Percentiles rank a stretch among this genome's conserved stretches.
phyloP scores from a whole-genome alignment of 129 eudicot genomes.

The Centrapalus pauciflorus region DNA sequence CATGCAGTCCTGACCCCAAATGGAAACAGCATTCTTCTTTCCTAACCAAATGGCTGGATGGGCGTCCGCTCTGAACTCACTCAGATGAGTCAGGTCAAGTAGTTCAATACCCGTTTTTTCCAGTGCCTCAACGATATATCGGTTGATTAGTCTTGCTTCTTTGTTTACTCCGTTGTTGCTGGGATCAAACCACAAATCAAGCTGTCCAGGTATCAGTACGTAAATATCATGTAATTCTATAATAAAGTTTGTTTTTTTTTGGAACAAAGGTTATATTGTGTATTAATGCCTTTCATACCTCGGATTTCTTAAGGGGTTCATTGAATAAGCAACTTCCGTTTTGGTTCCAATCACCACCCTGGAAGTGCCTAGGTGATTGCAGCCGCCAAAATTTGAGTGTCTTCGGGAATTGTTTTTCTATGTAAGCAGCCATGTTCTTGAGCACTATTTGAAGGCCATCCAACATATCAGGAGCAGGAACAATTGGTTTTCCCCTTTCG shows the following conservation, averaged over 20 bases:
- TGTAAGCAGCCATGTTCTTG: conserved; percentile 58
- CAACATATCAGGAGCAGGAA: conserved; percentile 57
- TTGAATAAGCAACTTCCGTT: conserved; percentile 86
- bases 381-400: conserved; percentile 83
- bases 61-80: conserved; percentile 90
- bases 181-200: conserved; percentile 96
- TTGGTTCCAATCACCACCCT: conserved; percentile 98
- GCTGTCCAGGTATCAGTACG: conserved; percentile 49
- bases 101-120: conserved; percentile 49
- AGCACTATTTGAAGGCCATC: conserved; percentile 72
- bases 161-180: conserved; percentile 84
- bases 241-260: background rate
- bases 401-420: conserved; percentile 50
- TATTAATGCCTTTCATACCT: conserved; percentile 53
- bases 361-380: conserved; percentile 88
- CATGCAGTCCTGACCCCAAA: conserved; percentile 99
- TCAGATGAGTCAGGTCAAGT: conserved; percentile 74
- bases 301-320: conserved; percentile 61
- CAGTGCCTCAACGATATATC: conserved; percentile 39
- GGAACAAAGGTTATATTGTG: background rate
- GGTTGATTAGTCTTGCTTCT: conserved; percentile 74
- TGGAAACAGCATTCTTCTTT: conserved; percentile 85
- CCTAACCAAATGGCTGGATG: conserved; percentile 97
- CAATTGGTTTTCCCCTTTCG: conserved; percentile 57
- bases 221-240: background rate